phyloP scores from a whole-genome alignment of 352 stramenopile genomes.

The Globisporangium uncinulatum region DNA sequence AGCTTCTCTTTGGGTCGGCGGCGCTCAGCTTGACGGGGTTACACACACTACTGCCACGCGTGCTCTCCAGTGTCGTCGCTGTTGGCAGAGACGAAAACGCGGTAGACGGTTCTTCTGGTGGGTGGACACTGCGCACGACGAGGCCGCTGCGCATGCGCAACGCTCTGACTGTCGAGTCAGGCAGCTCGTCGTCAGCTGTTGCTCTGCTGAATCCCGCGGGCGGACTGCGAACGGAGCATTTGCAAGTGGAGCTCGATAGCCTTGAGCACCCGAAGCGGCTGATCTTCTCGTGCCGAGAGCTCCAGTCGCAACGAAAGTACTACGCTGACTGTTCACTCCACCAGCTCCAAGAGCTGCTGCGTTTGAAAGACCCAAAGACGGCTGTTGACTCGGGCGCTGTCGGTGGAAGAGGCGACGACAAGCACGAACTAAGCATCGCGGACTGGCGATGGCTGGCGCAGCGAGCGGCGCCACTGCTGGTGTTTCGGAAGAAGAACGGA shows the following conservation, averaged over 20 bases:
- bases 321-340: slow-evolving; percentile 39
- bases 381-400: background rate
- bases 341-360: slow-evolving; percentile 18
- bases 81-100: background rate
- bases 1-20: slow-evolving; percentile 8
- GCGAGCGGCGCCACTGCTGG: slow-evolving; percentile 16
- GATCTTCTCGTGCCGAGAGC: slow-evolving; percentile 47
- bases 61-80: background rate
- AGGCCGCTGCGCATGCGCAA: slow-evolving; percentile 11
- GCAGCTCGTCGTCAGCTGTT: background rate
- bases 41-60: background rate
- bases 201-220: background rate
- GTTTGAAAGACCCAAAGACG: background rate
- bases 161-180: background rate
- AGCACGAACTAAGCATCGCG: slow-evolving; percentile 8
- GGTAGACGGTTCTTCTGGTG: background rate
- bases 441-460: slow-evolving; percentile 25
- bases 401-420: background rate
- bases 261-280: slow-evolving; percentile 30
- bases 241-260: slow-evolving; percentile 43
- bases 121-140: slow-evolving; percentile 5
- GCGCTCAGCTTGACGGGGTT: background rate
- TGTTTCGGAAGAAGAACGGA: slow-evolving; percentile 33
- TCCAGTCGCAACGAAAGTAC: slow-evolving; percentile 38
- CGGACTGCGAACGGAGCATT: slow-evolving; percentile 16